Conservation (phyloP, 1,139 yeast species). For the Yamadazyma atmosphaerica region DNA sequence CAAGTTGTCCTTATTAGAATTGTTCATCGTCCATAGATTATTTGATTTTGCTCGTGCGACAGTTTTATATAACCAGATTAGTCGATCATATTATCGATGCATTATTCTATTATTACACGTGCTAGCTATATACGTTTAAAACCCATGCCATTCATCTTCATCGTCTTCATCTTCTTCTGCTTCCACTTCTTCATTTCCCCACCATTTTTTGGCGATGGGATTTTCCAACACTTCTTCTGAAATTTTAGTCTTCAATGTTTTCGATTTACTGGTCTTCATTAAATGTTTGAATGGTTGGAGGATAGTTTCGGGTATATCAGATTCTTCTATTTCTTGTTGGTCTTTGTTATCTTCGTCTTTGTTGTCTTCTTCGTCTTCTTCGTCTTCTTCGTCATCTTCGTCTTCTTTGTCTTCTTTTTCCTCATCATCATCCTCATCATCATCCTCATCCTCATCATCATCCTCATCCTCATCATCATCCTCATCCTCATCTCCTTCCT, state of each 20-base stretch:
- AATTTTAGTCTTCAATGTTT: constrained; percentile 66
- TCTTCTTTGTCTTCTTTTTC: too few relatives aligned
- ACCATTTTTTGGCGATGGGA: constrained; percentile 66
- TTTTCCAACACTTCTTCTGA: constrained; percentile 67
- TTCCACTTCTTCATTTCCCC: constrained; percentile 37
- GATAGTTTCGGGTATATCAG: constrained; percentile 55
- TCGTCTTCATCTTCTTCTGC: constrained; percentile 22
- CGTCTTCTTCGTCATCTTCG: too few relatives aligned
- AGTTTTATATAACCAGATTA: too few relatives aligned
- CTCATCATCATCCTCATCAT: too few relatives aligned
- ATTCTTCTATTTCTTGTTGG: constrained; percentile 34
- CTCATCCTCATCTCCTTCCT: too few relatives aligned
- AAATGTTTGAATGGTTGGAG: constrained; percentile 61
- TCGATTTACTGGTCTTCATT: constrained; percentile 50
- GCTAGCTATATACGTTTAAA: constrained; percentile 12
- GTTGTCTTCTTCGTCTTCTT: too few relatives aligned
- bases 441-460: too few relatives aligned
- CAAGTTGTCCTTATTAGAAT: constrained; percentile 4
- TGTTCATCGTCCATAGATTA: too few relatives aligned
- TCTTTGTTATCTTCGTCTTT: too few relatives aligned
- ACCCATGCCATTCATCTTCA: constrained; percentile 35
- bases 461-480: too few relatives aligned
- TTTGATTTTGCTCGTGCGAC: too few relatives aligned
- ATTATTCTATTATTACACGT: neutral
- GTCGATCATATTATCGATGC: neutral